Base-by-base conservation (phyloP, 768 basidiomycete species). In the Boletus sensibilis region DNA sequence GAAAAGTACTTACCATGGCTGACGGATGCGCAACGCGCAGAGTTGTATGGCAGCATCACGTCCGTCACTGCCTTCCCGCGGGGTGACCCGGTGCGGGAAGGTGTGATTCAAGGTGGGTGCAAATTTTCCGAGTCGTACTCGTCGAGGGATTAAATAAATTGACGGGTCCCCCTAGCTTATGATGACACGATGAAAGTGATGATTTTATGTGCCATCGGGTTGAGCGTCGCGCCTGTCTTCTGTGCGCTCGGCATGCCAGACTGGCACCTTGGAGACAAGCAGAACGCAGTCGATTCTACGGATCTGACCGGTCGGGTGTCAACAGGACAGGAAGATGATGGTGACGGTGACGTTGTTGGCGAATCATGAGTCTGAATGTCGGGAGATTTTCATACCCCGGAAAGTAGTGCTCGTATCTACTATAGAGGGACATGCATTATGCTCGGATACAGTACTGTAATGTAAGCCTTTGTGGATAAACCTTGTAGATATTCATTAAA, bases 201-300 rank as follows among this genome's bases (percentile, higher is more conserved):
- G 68, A 75, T 84, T 33, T 77, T 82, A 40, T 78, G 78, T 0
- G 83, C 82, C 1, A 79, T 80, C 34, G 73, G 73, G 7, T 69
- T 85, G 51, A 79, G 81, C 56, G 72, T 87, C 47, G 64, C 88
- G 1, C 87, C 88, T 9, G 72, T 89, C 52, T 33, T 82, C 31
- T 74, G 85, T 55, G 71, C 86, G 2, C 70, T 88, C 61, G 72
- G 82, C 52, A 84, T 88, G 75, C 82, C 82, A 14, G 75, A 89
- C 63, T 86, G 83, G 78, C 78, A 82, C 57, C 82, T 93, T 49
- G 83, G 84, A 16, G 82, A 88, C 62, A 74, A 73, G 40, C 89
- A 91, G 70, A 91, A 90, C 66, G 86, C 87, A 0, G 79, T 87
- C 16, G 87, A 90, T 29, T 46, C 51, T 8, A 48, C 54, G 25